phyloP scores from a whole-genome alignment of 1,284 basidiomycete species.

The Boletus semigastroideus region DNA sequence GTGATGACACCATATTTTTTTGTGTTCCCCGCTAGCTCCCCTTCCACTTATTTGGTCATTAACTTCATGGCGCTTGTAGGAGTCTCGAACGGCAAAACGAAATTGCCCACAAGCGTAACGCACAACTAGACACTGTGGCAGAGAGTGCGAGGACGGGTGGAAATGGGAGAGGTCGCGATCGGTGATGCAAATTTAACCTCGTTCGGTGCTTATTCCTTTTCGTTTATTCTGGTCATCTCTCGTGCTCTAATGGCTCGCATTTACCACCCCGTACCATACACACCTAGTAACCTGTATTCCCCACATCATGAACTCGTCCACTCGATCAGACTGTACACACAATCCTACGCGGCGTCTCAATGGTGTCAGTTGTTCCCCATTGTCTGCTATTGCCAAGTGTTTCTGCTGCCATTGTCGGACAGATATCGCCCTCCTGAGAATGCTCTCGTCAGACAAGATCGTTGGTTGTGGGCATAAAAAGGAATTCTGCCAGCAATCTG shows the following conservation, averaged over 20 bases:
- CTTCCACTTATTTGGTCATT: not conserved
- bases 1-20: conserved; percentile 3
- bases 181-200: conserved; percentile 17
- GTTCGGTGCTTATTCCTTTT: not conserved
- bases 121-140: conserved; percentile 65
- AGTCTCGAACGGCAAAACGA: conserved; percentile 69
- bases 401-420: too few relatives aligned
- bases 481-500: too few relatives aligned
- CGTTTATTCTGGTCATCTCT: not conserved
- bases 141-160: conserved; percentile 40
- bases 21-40: not conserved
- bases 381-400: too few relatives aligned
- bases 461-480: too few relatives aligned
- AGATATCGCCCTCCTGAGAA: too few relatives aligned
- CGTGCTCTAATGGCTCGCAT: not conserved
- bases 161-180: conserved; percentile 21
- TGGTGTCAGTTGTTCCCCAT: too few relatives aligned
- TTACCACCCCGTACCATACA: conserved; percentile 11
- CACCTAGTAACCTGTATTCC: conserved; percentile 2
- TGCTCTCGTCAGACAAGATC: too few relatives aligned
- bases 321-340: too few relatives aligned
- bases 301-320: not conserved
- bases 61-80: conserved; percentile 38
- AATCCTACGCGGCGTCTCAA: too few relatives aligned
- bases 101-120: conserved; percentile 64